A percentile compares a stretch with the other conserved stretches of the same genome.
These are phyloP conservation scores for Alternaria sp. DNA, from an alignment of 2,329 filamentous ascomycete genomes.

Conservation along the genomic window DNA sequence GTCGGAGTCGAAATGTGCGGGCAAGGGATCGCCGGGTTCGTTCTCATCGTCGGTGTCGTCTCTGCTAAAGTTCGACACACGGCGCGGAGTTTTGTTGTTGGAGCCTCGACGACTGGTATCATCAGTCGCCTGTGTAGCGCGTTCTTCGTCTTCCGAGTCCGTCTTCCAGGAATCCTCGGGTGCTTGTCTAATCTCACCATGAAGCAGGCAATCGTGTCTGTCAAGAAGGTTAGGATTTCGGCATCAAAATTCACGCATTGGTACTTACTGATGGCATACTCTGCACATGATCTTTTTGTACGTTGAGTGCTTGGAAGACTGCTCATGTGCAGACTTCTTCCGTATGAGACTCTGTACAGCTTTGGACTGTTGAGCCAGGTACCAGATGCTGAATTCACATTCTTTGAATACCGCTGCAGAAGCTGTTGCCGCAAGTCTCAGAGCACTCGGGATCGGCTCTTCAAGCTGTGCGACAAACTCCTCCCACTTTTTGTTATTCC, in stretches of 20 bases:
- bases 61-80: neutral
- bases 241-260: neutral
- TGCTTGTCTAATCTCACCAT: constrained; percentile 50
- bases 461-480: constrained; percentile 39
- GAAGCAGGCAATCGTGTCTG: constrained; percentile 49
- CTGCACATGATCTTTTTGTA: constrained; percentile 35
- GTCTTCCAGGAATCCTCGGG: constrained; percentile 19
- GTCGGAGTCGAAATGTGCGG: constrained; percentile 22
- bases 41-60: neutral
- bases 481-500: constrained; percentile 38
- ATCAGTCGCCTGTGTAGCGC: constrained; percentile 5
- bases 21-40: neutral
- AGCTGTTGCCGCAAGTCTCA: constrained; percentile 44
- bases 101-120: constrained; percentile 4
- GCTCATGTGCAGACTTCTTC: constrained; percentile 6
- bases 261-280: constrained; percentile 42
- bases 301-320: constrained; percentile 12
- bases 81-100: neutral
- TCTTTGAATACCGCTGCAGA: constrained; percentile 47
- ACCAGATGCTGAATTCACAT: constrained; percentile 50
- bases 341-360: constrained; percentile 13
- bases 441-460: constrained; percentile 20
- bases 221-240: constrained; percentile 3
- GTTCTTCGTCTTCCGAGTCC: constrained; percentile 5
- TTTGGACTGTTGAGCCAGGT: constrained; percentile 44